Conservation (phyloP, 2,329 filamentous ascomycete genomes). For the Sarocladium brachiariae region DNA sequence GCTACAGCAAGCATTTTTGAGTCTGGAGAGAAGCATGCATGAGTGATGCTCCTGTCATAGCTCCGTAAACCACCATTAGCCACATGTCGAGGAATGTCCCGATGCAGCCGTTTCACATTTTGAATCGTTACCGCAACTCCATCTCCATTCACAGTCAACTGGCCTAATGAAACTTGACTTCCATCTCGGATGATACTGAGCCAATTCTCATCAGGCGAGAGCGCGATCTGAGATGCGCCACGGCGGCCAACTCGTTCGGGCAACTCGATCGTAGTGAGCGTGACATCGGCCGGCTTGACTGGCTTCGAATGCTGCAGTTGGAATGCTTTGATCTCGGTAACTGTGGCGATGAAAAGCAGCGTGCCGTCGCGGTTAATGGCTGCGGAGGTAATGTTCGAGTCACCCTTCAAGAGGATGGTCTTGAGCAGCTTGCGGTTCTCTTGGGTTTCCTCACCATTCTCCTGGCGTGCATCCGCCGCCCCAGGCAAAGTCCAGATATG, state of each 20-base stretch:
- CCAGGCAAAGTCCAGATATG: constrained; percentile 65
- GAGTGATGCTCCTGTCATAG: constrained; percentile 71
- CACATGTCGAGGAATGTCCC: constrained; percentile 46
- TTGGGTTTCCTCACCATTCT: constrained; percentile 33
- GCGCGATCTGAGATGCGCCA: constrained; percentile 63
- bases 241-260: constrained; percentile 47
- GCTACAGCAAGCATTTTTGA: constrained; percentile 71
- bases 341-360: constrained; percentile 70
- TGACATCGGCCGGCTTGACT: constrained; percentile 51
- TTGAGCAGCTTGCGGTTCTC: constrained; percentile 60
- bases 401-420: constrained; percentile 62
- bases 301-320: constrained; percentile 49
- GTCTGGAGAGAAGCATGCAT: constrained; percentile 71
- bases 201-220: constrained; percentile 67
- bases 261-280: constrained; percentile 63
- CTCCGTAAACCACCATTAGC: constrained; percentile 61
- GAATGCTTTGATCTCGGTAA: constrained; percentile 70
- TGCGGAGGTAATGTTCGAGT: constrained; percentile 75
- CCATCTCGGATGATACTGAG: constrained; percentile 58
- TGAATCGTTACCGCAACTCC: constrained; percentile 26
- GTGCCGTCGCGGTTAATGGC: constrained; percentile 65
- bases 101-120: constrained; percentile 45
- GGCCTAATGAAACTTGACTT: constrained; percentile 46
- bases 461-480: constrained; percentile 39
- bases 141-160: constrained; percentile 17